phyloP scores from a whole-genome alignment of 2,329 filamentous ascomycete species.

The Epicoccum nigrum region DNA sequence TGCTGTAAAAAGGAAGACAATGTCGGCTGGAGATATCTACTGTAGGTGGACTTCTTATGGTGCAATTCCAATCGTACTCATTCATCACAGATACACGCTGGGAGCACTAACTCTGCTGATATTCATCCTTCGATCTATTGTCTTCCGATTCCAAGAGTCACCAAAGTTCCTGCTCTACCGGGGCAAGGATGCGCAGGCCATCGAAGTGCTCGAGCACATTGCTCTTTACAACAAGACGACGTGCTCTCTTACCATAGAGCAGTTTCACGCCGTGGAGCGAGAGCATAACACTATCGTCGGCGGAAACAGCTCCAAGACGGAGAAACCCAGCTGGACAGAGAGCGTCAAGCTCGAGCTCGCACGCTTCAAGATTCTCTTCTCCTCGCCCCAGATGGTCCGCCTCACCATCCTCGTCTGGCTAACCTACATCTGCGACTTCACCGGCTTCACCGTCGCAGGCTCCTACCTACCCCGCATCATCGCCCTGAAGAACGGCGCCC shows the following conservation, averaged over 20 bases:
- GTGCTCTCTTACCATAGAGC: conserved; percentile 43
- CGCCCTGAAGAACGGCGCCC: conserved; percentile 58
- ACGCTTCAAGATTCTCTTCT: conserved; percentile 56
- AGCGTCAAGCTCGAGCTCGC: conserved; percentile 50
- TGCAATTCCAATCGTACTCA: not conserved
- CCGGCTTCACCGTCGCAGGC: conserved; percentile 57
- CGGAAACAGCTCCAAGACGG: conserved; percentile 40
- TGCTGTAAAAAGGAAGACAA: conserved; percentile 50
- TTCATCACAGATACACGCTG: conserved; percentile 41
- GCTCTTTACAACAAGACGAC: conserved; percentile 50
- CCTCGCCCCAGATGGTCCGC: conserved; percentile 49
- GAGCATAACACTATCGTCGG: conserved; percentile 37
- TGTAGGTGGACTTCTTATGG: conserved; percentile 14
- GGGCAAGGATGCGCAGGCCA: conserved; percentile 59
- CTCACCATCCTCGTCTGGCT: conserved; percentile 58
- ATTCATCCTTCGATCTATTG: conserved; percentile 60
- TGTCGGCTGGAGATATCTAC: conserved; percentile 54
- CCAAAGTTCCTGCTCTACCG: conserved; percentile 64
- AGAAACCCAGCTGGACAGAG: conserved; percentile 36
- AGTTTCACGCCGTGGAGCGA: conserved; percentile 44
- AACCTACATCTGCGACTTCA: conserved; percentile 59
- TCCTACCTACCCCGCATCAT: conserved; percentile 59
- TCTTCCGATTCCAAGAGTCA: conserved; percentile 64
- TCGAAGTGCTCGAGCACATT: conserved; percentile 54
- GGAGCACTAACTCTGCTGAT: conserved; percentile 49